Evolutionary conservation across 305 asterid genomes (phyloP), one percentile per base, ranked within the genome.

Genomic region (Fraxinus sp.): DNA sequence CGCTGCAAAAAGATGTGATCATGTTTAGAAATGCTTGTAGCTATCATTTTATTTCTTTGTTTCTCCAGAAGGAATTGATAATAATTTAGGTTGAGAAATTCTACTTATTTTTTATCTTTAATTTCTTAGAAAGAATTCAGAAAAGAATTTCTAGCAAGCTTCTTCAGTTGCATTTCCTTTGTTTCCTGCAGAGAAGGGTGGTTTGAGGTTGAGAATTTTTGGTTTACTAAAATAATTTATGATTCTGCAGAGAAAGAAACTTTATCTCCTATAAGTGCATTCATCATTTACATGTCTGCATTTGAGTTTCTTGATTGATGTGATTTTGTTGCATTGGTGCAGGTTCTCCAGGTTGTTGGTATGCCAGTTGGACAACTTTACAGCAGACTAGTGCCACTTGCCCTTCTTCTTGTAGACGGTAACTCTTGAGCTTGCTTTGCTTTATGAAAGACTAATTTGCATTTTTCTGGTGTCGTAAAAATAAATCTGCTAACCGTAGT

Each of bases 391-490:
- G 97, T 93, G 89, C 92, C 98, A 28, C 94, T 94, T 79, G 97
- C 92, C 79, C 97, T 96, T 81, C 99, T 96, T 68, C 91, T 96
- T 55, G 85, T 96, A 70, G 99, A 96, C 83, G 99, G 99, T 94
- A 90, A 87, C 52, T 81, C 62, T 82, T 77, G 78, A 20, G 57
- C 80, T 71, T 24, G 16, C 62, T 80, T 28, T 83, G 78, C 28
- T 59, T 70, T 28, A 39, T 78, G 70, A 74, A 83, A 22, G 57
- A 49, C 10, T 41, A 57, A 71, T 74, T 80, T 10, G 74, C 33
- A 1, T 68, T 68, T 68, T 68, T 68, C 32, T 64, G n/a, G 35
- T 64, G 28, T 20, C 1, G 22, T 26, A 1, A 11, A 26, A 26
- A 68, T 68, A 26, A 68, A 28, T 28, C n/a, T 26, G 37, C 39